These are phyloP conservation scores for Alternaria triticimaculans DNA, from an alignment of 2,329 filamentous ascomycete genomes.

Conservation along the genomic window DNA sequence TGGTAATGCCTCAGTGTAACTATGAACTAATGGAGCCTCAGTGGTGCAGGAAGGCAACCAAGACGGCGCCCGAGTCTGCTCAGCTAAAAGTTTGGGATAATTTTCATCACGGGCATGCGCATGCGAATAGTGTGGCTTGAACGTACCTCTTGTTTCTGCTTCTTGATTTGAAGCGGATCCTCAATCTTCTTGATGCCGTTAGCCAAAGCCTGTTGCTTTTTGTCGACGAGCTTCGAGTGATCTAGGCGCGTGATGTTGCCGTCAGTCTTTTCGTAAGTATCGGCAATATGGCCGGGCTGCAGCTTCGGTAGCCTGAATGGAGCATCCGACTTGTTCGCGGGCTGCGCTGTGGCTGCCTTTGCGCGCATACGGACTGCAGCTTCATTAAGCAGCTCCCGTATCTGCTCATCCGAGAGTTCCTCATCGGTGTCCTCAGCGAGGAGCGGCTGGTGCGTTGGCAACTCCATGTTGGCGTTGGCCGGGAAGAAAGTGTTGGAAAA, in stretches of 20 bases:
- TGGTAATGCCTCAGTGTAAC: slow-evolving; percentile 71
- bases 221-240: slow-evolving; percentile 57
- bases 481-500: slow-evolving; percentile 27
- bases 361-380: slow-evolving; percentile 65
- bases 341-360: slow-evolving; percentile 41
- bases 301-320: slow-evolving; percentile 60
- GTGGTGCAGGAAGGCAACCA: slow-evolving; percentile 76
- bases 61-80: slow-evolving; percentile 78
- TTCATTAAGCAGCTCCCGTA: slow-evolving; percentile 67
- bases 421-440: slow-evolving; percentile 48
- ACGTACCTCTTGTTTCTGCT: slow-evolving; percentile 60
- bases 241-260: slow-evolving; percentile 62
- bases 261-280: slow-evolving; percentile 62
- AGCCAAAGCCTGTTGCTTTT: slow-evolving; percentile 56
- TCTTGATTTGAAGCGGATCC: slow-evolving; percentile 57
- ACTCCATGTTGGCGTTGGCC: slow-evolving; percentile 43
- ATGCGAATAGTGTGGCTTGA: not conserved
- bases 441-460: slow-evolving; percentile 46
- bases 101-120: slow-evolving; percentile 72
- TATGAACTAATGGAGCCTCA: slow-evolving; percentile 73
- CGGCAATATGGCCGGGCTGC: slow-evolving; percentile 54
- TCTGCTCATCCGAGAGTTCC: slow-evolving; percentile 67
- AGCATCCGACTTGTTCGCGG: slow-evolving; percentile 33
- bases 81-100: slow-evolving; percentile 72
- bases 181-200: slow-evolving; percentile 61